A percentile compares a stretch with the other conserved stretches of the same genome.
Conservation (phyloP, 2,329 filamentous ascomycete species). For the Ophiognomonia clavigignenti-juglandacearum region DNA sequence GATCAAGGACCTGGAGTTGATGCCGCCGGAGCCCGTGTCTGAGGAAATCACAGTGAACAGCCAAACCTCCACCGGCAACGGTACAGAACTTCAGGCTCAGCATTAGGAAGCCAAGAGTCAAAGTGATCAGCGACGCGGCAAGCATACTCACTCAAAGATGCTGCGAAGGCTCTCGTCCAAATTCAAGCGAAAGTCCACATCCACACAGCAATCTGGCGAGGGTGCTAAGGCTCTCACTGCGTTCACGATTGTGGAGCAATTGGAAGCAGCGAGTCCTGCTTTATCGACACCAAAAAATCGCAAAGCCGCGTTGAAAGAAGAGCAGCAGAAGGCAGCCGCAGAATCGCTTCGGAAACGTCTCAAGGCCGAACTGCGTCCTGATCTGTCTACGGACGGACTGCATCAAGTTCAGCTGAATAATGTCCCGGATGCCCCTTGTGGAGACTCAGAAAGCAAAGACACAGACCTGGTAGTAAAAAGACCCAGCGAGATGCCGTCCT, state of each 20-base stretch:
- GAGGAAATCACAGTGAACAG: background rate
- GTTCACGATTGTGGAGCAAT: background rate
- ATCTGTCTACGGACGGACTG: background rate
- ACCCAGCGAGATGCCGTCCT: background rate
- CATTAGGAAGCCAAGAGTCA: background rate
- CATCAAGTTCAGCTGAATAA: background rate
- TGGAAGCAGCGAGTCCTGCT: background rate
- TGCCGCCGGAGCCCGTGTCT: background rate
- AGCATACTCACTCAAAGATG: background rate
- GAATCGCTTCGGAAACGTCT: slow-evolving; percentile 2
- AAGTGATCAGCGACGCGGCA: background rate
- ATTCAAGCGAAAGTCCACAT: background rate
- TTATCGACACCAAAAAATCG: background rate
- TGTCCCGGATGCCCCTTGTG: background rate
- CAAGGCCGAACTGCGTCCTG: background rate
- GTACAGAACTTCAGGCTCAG: background rate
- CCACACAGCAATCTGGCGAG: background rate
- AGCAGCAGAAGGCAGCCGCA: background rate
- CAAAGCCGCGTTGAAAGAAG: background rate
- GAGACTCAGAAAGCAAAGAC: too few species aligned
- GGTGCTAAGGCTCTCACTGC: background rate
- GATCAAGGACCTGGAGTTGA: background rate
- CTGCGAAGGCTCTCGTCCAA: slow-evolving; percentile 4
- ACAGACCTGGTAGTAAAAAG: background rate
- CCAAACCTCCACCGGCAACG: background rate